Evolutionary conservation across 345 rosid species (phyloP).

Genomic region (Euphorbia pulcherrima): DNA sequence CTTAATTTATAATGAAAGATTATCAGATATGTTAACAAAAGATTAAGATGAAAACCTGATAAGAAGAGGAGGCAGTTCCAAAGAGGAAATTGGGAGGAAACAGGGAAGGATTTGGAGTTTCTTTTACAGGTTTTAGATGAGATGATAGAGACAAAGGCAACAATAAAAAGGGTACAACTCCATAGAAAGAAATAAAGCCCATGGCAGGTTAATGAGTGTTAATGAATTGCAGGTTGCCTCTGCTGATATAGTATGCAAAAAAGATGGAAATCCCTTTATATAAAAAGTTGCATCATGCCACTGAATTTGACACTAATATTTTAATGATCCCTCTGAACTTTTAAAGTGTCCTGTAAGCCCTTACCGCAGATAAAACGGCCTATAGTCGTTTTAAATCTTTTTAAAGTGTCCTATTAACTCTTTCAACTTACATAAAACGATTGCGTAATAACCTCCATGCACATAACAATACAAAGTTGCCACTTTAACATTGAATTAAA

Average conservation of each 20-base stretch:
- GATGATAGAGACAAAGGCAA: constrained; percentile 2
- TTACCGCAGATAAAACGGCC: too few relatives aligned
- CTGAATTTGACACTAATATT: too few relatives aligned
- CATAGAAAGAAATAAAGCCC: neutral
- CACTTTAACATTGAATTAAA: too few relatives aligned
- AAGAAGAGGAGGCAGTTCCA: constrained; percentile 31
- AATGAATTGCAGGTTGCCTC: neutral
- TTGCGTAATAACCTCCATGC: too few relatives aligned
- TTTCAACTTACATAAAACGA: too few relatives aligned
- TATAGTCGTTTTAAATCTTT: too few relatives aligned
- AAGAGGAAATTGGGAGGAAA: constrained; percentile 25
- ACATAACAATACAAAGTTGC: too few relatives aligned
- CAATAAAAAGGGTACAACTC: constrained; percentile 5
- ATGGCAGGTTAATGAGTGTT: neutral
- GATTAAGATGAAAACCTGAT: constrained; percentile 21
- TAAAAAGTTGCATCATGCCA: too few relatives aligned
- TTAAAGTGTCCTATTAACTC: too few relatives aligned
- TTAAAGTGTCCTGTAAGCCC: too few relatives aligned
- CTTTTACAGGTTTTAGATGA: neutral
- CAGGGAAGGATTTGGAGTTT: neutral
- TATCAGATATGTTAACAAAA: neutral
- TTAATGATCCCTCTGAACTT: too few relatives aligned
- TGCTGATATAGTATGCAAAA: too few relatives aligned
- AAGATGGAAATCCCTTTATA: neutral
- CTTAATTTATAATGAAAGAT: neutral